These are phyloP conservation scores for Epichloe scottii DNA, from an alignment of 2,329 filamentous ascomycete species.

Conservation along the genomic window DNA sequence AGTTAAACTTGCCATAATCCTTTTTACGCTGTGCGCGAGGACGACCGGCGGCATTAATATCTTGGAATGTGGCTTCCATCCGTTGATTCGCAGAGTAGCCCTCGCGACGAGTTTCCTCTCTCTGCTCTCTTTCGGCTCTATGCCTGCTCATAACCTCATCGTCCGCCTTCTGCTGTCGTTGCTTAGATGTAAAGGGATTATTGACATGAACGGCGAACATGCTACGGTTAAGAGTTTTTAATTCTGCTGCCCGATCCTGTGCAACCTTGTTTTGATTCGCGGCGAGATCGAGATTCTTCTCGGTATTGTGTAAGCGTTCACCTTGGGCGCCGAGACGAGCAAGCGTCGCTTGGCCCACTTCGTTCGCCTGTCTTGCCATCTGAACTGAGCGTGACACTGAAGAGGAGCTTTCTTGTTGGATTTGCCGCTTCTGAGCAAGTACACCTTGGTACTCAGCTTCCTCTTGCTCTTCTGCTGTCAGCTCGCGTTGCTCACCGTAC, in stretches of 20 bases:
- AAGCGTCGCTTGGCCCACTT: conserved; percentile 56
- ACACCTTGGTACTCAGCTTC: conserved; percentile 55
- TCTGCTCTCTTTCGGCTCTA: conserved; percentile 50
- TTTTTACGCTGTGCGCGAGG: conserved; percentile 24
- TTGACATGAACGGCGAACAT: conserved; percentile 80
- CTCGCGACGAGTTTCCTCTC: conserved; percentile 46
- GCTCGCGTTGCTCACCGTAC: conserved; percentile 58
- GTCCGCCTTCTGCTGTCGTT: conserved; percentile 51
- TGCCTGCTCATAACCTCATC: conserved; percentile 57
- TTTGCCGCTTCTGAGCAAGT: conserved; percentile 42
- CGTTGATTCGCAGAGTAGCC: conserved; percentile 39
- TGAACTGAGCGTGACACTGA: conserved; percentile 27
- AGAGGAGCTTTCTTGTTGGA: conserved; percentile 59
- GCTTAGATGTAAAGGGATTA: conserved; percentile 64
- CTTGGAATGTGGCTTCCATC: conserved; percentile 38
- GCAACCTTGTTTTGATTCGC: conserved; percentile 63
- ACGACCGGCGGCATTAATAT: conserved; percentile 20
- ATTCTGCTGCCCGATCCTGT: conserved; percentile 67
- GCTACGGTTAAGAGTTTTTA: conserved; percentile 75
- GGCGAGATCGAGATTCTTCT: conserved; percentile 71
- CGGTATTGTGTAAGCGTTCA: conserved; percentile 69
- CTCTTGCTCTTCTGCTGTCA: conserved; percentile 74
- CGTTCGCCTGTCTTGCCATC: conserved; percentile 31
- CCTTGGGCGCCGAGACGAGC: conserved; percentile 65
- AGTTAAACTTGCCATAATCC: conserved; percentile 53